Evolutionary conservation across 176 grass and related monocot species (phyloP).

Genomic region (Juncus effusus): DNA sequence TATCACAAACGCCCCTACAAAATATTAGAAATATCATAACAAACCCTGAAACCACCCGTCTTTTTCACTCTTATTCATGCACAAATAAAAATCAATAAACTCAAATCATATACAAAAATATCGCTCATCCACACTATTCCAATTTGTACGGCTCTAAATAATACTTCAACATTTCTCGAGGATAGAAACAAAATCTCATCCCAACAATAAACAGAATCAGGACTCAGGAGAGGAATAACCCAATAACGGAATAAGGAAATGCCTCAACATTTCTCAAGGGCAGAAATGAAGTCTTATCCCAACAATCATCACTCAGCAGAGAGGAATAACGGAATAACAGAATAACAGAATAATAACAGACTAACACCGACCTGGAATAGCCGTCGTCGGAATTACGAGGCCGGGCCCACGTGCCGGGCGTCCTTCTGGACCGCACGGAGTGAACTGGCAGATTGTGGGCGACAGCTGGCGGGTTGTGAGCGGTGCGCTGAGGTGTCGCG

Average conservation of each 20-base stretch:
- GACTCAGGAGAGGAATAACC: too few species aligned
- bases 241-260: too few species aligned
- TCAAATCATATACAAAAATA: constrained; percentile 23
- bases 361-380: constrained; percentile 59
- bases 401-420: constrained; percentile 66
- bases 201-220: too few species aligned
- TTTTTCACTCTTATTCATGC: constrained; percentile 34
- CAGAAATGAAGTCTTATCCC: neutral
- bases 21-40: too few species aligned
- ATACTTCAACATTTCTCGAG: too few species aligned
- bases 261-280: too few species aligned
- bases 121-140: constrained; percentile 34
- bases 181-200: too few species aligned
- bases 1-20: neutral
- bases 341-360: neutral
- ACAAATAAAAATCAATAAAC: constrained; percentile 49
- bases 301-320: too few species aligned
- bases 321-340: too few species aligned
- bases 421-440: constrained; percentile 65
- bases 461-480: constrained; percentile 26
- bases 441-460: constrained; percentile 32
- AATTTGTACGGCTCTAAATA: constrained; percentile 18
- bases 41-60: too few species aligned
- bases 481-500: constrained; percentile 15
- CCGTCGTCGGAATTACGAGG: constrained; percentile 78